Percentiles rank a stretch among this genome's conserved stretches.
These are phyloP conservation scores for Pontederia crassipes DNA, from an alignment of 176 grass and related monocot species.

Conservation along the genomic window DNA sequence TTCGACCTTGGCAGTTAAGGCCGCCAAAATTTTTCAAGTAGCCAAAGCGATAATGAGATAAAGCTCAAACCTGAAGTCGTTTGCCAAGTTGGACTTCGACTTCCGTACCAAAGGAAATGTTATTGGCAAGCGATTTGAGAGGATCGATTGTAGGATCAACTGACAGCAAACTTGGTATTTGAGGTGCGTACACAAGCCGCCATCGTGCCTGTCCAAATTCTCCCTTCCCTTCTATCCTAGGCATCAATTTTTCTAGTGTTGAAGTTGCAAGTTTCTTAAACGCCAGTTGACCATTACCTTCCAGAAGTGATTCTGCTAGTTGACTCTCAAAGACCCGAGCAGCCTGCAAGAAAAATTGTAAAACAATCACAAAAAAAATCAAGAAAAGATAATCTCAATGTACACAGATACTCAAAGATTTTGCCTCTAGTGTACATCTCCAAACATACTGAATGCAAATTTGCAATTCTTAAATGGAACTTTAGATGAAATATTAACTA, in stretches of 20 bases:
- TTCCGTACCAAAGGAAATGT: conserved; percentile 89
- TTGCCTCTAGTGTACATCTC: no score
- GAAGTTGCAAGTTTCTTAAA: conserved; percentile 97
- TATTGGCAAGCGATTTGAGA: conserved; percentile 95
- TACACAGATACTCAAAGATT: not conserved
- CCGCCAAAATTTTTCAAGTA: no score
- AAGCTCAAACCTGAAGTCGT: conserved; percentile 79
- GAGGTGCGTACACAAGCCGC: conserved; percentile 85
- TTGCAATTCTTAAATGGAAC: no score
- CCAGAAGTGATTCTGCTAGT: conserved; percentile 82
- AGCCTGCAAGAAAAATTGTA: conserved; percentile 38
- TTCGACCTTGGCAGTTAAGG: not conserved
- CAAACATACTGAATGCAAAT: no score
- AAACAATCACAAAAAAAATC: conserved; percentile 7
- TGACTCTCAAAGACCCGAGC: conserved; percentile 89
- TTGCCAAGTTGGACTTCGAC: conserved; percentile 90
- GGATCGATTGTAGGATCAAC: conserved; percentile 87
- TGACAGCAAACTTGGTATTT: conserved; percentile 85
- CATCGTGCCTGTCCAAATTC: conserved; percentile 93
- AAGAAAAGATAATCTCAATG: not conserved
- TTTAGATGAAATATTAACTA: no score
- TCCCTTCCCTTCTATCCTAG: conserved; percentile 92
- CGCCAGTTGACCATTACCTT: conserved; percentile 84
- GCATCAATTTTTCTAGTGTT: conserved; percentile 93
- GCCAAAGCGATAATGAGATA: not conserved